A percentile compares a stretch with the other conserved stretches of the same genome.
phyloP scores from a whole-genome alignment of 331 rosid genomes.

The Erythrophleum ivorense region DNA sequence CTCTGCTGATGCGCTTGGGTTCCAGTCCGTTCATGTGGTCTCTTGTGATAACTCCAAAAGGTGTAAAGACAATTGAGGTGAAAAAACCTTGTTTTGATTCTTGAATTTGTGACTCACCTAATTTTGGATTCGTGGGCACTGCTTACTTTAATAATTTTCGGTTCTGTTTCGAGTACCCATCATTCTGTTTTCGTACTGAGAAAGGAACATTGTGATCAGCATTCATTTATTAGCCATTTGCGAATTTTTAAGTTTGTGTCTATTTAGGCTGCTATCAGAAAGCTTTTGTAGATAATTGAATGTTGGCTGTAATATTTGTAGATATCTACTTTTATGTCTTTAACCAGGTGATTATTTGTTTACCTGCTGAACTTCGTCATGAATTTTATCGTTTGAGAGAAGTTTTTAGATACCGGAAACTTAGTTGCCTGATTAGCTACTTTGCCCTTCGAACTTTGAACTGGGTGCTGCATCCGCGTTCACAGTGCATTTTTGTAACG shows the following conservation, averaged over 20 bases:
- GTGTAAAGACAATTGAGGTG: conserved; percentile 86
- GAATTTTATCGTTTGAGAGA: neutral
- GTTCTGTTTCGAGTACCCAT: neutral
- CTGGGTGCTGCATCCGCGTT: neutral
- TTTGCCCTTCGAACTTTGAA: neutral
- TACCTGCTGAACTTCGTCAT: neutral
- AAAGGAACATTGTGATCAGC: neutral
- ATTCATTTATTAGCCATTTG: neutral
- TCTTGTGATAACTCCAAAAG: conserved; percentile 84
- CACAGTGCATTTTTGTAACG: neutral
- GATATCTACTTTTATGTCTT: neutral
- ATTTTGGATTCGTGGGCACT: neutral
- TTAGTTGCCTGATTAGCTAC: neutral
- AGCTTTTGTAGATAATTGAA: neutral
- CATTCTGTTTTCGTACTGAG: neutral
- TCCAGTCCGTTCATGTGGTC: conserved; percentile 90
- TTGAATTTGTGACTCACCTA: neutral
- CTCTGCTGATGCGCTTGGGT: conserved; percentile 91
- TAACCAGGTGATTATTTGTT: neutral
- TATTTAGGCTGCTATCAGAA: neutral
- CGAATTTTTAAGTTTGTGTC: neutral
- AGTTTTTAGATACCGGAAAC: neutral
- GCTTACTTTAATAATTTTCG: neutral
- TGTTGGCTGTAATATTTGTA: neutral
- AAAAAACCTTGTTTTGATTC: conserved; percentile 42